Conservation (phyloP, 495 filamentous ascomycete genomes). For the Penicillium paradoxum region DNA sequence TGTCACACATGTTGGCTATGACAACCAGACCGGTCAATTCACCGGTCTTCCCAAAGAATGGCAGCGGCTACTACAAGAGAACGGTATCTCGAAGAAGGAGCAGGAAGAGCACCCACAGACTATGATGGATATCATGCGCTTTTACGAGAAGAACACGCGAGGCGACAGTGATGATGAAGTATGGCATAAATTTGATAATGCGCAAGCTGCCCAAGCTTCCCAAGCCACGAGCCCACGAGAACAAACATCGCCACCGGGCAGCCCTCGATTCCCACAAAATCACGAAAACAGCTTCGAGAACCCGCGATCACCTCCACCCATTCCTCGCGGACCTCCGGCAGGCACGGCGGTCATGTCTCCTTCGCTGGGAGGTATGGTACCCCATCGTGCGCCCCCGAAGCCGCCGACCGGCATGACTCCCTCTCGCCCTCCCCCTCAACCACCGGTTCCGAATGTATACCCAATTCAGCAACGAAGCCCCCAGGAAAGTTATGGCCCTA, state of each 20-base stretch:
- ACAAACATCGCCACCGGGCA: slow-evolving; percentile 63
- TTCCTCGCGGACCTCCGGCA: slow-evolving; percentile 56
- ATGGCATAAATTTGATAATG: slow-evolving; percentile 94
- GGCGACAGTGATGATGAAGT: slow-evolving; percentile 76
- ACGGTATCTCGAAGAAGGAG: slow-evolving; percentile 92
- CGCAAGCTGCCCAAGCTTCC: slow-evolving; percentile 43
- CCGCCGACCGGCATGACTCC: slow-evolving; percentile 37
- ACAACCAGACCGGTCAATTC: slow-evolving; percentile 94
- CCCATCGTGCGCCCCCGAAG: slow-evolving; percentile 43
- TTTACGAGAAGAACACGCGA: slow-evolving; percentile 90
- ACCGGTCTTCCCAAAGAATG: slow-evolving; percentile 97
- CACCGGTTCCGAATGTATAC: slow-evolving; percentile 36
- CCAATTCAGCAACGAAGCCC: slow-evolving; percentile 14
- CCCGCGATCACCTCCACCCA: slow-evolving; percentile 84
- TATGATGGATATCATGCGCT: slow-evolving; percentile 89
- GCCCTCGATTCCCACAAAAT: slow-evolving; percentile 87
- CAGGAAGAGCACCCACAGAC: slow-evolving; percentile 93
- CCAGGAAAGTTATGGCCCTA: slow-evolving; percentile 22
- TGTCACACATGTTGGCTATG: slow-evolving; percentile 95
- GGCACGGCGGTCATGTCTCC: slow-evolving; percentile 26
- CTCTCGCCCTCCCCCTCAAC: slow-evolving; percentile 47
- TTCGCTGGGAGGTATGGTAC: slow-evolving; percentile 33
- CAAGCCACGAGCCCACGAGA: slow-evolving; percentile 32
- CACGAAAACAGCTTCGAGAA: slow-evolving; percentile 96
- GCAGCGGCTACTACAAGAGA: slow-evolving; percentile 92